phyloP scores from a whole-genome alignment of 306 rosid genomes.

The Gastrolobium bilobum region DNA sequence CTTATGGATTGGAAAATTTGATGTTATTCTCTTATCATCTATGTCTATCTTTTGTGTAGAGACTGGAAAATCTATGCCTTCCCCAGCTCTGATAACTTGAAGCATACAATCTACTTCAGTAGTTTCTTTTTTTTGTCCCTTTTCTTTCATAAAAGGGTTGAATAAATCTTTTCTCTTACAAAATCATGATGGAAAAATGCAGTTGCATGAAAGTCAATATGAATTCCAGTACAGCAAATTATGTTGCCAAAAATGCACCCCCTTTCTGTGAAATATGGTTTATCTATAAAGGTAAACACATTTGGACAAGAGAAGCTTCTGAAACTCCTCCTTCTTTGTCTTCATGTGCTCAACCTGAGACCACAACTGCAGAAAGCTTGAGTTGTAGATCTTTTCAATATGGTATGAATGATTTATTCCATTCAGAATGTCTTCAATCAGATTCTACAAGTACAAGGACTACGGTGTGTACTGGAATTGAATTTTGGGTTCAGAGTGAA shows the following conservation, averaged over 20 bases:
- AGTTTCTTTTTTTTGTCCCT: not conserved
- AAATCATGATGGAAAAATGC: slow-evolving; percentile 45
- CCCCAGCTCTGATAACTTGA: not conserved
- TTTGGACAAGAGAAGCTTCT: slow-evolving; percentile 81
- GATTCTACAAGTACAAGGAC: slow-evolving; percentile 48
- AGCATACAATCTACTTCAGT: slow-evolving; percentile 1
- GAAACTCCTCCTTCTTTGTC: slow-evolving; percentile 57
- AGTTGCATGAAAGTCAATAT: slow-evolving; percentile 76
- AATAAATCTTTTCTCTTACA: slow-evolving; percentile 32
- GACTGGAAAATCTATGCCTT: slow-evolving; percentile 23
- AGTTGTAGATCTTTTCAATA: slow-evolving; percentile 52
- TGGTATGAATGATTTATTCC: slow-evolving; percentile 41
- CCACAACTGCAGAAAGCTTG: slow-evolving; percentile 43
- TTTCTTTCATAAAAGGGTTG: slow-evolving; percentile 10
- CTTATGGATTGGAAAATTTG: not conserved
- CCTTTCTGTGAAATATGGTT: slow-evolving; percentile 83
- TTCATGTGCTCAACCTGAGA: slow-evolving; percentile 54
- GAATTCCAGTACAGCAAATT: slow-evolving; percentile 72
- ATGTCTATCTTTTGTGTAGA: slow-evolving; percentile 6
- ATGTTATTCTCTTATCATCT: slow-evolving; percentile 14
- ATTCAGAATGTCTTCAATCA: slow-evolving; percentile 46
- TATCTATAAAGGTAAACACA: slow-evolving; percentile 71
- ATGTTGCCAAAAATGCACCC: slow-evolving; percentile 72
- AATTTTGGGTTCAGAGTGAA: slow-evolving; percentile 51
- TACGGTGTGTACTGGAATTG: slow-evolving; percentile 3